Conservation (phyloP, 257 asterid genomes). For the Linaria vulgaris region DNA sequence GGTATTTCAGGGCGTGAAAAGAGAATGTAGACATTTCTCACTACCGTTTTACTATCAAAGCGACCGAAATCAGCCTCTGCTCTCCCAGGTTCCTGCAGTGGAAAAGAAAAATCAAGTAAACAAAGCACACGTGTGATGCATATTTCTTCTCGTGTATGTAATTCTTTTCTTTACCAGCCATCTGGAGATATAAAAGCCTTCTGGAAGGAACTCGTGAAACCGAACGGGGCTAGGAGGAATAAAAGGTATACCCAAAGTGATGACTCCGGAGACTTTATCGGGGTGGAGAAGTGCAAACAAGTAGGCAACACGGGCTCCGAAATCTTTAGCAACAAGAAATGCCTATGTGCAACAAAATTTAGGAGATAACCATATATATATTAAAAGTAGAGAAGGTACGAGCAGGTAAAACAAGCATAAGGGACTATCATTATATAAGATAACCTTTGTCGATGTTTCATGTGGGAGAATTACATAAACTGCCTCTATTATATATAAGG, state of each 20-base stretch:
- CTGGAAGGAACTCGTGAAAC: slow-evolving; percentile 36
- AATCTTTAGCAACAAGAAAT: slow-evolving; percentile 49
- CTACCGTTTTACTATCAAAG: slow-evolving; percentile 41
- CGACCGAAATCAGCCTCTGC: slow-evolving; percentile 62
- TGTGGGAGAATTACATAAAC: too few relatives aligned
- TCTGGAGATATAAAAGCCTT: slow-evolving; percentile 62
- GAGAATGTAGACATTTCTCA: slow-evolving; percentile 43
- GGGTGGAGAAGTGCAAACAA: slow-evolving; percentile 50
- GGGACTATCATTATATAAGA: too few relatives aligned
- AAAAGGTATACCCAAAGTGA: slow-evolving; percentile 53
- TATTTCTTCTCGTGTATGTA: not conserved
- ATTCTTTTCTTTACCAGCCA: not conserved
- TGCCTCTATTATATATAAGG: too few relatives aligned
- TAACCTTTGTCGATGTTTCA: too few relatives aligned
- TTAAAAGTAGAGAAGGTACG: too few relatives aligned
- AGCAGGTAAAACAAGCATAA: too few relatives aligned
- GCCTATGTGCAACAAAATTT: slow-evolving; percentile 33
- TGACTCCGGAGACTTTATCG: slow-evolving; percentile 41
- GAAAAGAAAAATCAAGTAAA: not conserved
- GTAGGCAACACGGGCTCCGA: slow-evolving; percentile 46
- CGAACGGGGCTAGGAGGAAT: slow-evolving; percentile 33
- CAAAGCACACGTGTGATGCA: not conserved
- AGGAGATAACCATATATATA: too few relatives aligned
- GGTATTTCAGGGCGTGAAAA: slow-evolving; percentile 43
- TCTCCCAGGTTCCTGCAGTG: slow-evolving; percentile 45